Evolutionary conservation across 768 basidiomycete genomes (phyloP), one percentile per base, ranked within the genome.

Genomic region (Cystobasidium onofrii): DNA sequence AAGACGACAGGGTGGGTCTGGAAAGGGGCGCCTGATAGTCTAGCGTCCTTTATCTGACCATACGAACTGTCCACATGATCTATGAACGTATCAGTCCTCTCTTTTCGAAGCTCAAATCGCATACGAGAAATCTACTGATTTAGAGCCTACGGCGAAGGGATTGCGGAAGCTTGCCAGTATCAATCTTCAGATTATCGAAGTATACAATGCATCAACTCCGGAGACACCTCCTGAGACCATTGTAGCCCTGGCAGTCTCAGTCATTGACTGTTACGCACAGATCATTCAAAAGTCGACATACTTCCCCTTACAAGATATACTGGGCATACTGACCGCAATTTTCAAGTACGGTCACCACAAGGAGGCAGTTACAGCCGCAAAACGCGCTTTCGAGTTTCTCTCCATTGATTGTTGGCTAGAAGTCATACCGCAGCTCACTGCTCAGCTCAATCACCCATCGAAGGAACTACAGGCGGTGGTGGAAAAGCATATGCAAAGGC

Each of bases 371-470:
- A 31, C 39, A 3, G 69, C 54, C 25, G 69, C 69, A 7, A 55
- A 55, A 29, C 69, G 55, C 10, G 69, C 69, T 46, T 43, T 71
- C 54, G 43, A 55, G 20, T 60, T n/a, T 6, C 55, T 71, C 7
- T 36, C 54, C 54, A 71, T 71, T 33, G 69, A 71, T 25, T 71
- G 69, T 34, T 71, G 55, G 52, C 25, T 71, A 33, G 69, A 71
- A 29, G 69, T 52, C 20, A 25, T 71, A 1, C 69, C 69, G 7
- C 69, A 71, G 29, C 55, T 71, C 34, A 60, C 69, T 23, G 69
- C 69, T 34, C 69, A 71, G 39, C 69, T 71, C 20, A 71, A 71
- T 31, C 39, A 71, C 54, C 69, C 69, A 18, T 60, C 50, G 23
- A 23, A 3, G 4, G 50, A 55, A 12, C 33, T 71, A n/a, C 69